Base-by-base conservation (phyloP, 352 stramenopile species). In the Phytophthora litchii region DNA sequence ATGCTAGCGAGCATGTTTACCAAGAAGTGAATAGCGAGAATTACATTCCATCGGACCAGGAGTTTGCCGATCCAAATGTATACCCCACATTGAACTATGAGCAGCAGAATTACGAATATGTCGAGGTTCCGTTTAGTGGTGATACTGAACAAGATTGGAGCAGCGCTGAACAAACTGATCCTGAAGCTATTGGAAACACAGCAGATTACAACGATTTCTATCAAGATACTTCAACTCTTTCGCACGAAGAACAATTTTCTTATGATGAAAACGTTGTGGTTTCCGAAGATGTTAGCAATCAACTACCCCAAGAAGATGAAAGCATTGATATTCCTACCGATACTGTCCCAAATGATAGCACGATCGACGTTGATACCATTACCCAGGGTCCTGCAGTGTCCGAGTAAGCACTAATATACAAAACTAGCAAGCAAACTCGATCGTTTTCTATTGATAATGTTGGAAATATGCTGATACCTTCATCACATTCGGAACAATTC, bases 401-500 rank as follows among this genome's bases (percentile, higher is more conserved):
- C 4, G 54, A 46, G 13, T 50, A 20, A 50, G 4, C n/a, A 27
- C 23, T 27, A 27, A 5, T 5, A 27, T 27, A 3, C 23, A 27
- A 27, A 27, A 27, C 23, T 27, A 5, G 23, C 23, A 27, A 5
- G 23, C 23, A 27, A 27, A 27, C 5, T 27, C 23, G 23, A 27
- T 27, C 40, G 16, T 20, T 58, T 35, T 63, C 36, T 67, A 67
- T 63, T 67, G 41, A 40, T 52, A 27, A 27, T 27, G 23, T 27
- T 27, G 23, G 23, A 27, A 5, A 5, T 27, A 37, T 50, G 32
- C 14, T 48, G 32, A 46, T 35, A 36, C 21, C 31, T 43, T 43
- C 35, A 44, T 83, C 59, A 94, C 85, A 94, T 94, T 37, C 85
- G 79, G 52, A 91, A 94, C 41, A 91, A 72, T 45, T 92, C 83